Base-by-base conservation (phyloP, 768 basidiomycete genomes). In the Lyophyllum semitale region DNA sequence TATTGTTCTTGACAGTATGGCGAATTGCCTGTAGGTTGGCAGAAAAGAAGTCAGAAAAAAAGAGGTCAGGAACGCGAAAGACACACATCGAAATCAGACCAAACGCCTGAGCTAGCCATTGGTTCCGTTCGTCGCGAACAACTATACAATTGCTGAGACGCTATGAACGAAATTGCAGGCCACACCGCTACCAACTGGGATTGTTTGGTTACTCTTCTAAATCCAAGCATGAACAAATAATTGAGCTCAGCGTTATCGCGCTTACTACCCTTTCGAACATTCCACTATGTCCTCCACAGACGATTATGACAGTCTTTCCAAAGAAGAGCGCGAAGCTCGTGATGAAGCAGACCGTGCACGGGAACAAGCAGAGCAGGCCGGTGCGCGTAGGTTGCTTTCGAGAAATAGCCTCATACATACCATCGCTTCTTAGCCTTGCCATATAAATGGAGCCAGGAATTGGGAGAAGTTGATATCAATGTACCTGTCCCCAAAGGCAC, bases 401-500 rank as follows among this genome's bases (percentile, higher is more conserved):
- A 45, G 49, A 58, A 60, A 60, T 61, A 50, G 62, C 52, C 53
- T 54, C 52, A 59, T 65, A 59, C 58, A 58, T 56, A 63, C 61
- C 58, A 66, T 59, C 58, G 55, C 45, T 55, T 45, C 23, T 61
- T 43, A 94, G 93, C 85, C 17, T 77, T 99, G 58, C 97, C 97
- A 5, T 98, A 96, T 71, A 76, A 71, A 51, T 99, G 97, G 97
- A 86, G 73, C 44, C 97, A 99, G 68, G 86, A 94, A 63, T 79
- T 99, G 7, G 84, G 83, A 13, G 94, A 97, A 51, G 82, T 97
- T 20, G 91, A 96, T 58, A 73, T 99, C 49, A 76, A 81, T 12
- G 76, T 98, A 9, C 88, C 91, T 8, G 88, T 99, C 3, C 91
- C 94, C 5, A 84, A 88, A 55, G 96, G 95, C 15, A 96, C 94